Percentiles rank a stretch among this genome's conserved stretches.
phyloP scores from a whole-genome alignment of 2,329 filamentous ascomycete species.

The Pseudogymnoascus sp. region DNA sequence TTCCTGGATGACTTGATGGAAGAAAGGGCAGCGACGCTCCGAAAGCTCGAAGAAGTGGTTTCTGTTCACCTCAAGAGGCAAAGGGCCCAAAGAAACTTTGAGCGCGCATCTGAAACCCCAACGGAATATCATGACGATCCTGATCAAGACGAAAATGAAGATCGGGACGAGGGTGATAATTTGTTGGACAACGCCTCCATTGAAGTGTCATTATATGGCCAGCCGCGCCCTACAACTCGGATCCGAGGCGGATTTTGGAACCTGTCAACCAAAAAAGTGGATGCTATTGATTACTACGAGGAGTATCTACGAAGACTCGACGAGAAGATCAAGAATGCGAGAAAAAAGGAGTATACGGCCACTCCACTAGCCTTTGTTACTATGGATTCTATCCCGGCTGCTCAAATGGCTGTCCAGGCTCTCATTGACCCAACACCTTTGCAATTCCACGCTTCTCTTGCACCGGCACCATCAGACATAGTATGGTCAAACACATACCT shows the following conservation, averaged over 20 bases:
- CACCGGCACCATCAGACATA: slow-evolving; percentile 85
- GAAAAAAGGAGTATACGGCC: slow-evolving; percentile 68
- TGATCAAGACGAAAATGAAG: slow-evolving; percentile 35
- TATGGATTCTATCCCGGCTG: slow-evolving; percentile 89
- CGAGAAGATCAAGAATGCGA: slow-evolving; percentile 61
- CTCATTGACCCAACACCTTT: slow-evolving; percentile 86
- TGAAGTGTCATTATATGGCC: slow-evolving; percentile 34
- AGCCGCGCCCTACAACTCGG: slow-evolving; percentile 58
- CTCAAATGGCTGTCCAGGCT: slow-evolving; percentile 94
- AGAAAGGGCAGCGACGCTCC: slow-evolving; percentile 57
- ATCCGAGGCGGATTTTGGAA: slow-evolving; percentile 75
- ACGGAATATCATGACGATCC: slow-evolving; percentile 15
- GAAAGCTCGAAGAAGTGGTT: slow-evolving; percentile 77
- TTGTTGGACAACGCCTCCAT: slow-evolving; percentile 43
- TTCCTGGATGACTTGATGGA: slow-evolving; percentile 69
- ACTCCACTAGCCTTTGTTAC: slow-evolving; percentile 91
- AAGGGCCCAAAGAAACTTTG: slow-evolving; percentile 20
- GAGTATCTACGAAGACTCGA: slow-evolving; percentile 76
- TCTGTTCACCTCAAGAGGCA: slow-evolving; percentile 61
- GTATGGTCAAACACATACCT: slow-evolving; percentile 93
- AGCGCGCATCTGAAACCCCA: slow-evolving; percentile 22
- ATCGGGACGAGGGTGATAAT: slow-evolving; percentile 50
- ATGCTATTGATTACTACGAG: slow-evolving; percentile 92
- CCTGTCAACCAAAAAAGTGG: slow-evolving; percentile 64
- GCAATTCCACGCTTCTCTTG: slow-evolving; percentile 75